Percentiles rank a stretch among this genome's conserved stretches.
Conservation (phyloP, 78 protist species). For the Dictyostelium capitatum region DNA sequence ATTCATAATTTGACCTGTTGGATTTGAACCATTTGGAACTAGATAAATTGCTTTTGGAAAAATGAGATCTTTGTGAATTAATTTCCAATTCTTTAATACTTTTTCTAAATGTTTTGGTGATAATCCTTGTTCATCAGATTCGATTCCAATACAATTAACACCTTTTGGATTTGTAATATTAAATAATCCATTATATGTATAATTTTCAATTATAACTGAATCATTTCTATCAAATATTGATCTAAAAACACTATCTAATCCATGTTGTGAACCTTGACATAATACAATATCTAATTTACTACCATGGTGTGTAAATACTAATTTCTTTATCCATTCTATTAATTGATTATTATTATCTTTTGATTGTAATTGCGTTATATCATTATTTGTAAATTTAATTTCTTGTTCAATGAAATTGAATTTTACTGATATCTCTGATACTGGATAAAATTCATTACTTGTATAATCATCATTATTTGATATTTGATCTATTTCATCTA, state of each 20-base stretch:
- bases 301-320: neutral
- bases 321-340: neutral
- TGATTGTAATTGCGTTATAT: no score
- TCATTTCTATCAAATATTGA: neutral
- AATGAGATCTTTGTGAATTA: neutral
- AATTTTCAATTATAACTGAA: neutral
- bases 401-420: neutral
- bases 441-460: neutral
- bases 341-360: no score
- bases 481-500: neutral
- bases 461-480: neutral
- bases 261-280: neutral
- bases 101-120: constrained; percentile 30
- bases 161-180: neutral
- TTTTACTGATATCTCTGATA: neutral
- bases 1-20: constrained; percentile 84
- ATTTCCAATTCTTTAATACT: constrained; percentile 50
- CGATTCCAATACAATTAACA: constrained; percentile 20
- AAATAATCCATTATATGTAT: constrained; percentile 19
- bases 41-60: constrained; percentile 84
- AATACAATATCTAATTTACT: neutral
- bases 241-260: neutral
- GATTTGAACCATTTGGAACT: constrained; percentile 90
- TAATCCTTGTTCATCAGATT: constrained; percentile 53
- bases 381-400: neutral